Base-by-base conservation (phyloP, 228 moss, liverwort and hornwort species). In the Sphagnum fallax region DNA sequence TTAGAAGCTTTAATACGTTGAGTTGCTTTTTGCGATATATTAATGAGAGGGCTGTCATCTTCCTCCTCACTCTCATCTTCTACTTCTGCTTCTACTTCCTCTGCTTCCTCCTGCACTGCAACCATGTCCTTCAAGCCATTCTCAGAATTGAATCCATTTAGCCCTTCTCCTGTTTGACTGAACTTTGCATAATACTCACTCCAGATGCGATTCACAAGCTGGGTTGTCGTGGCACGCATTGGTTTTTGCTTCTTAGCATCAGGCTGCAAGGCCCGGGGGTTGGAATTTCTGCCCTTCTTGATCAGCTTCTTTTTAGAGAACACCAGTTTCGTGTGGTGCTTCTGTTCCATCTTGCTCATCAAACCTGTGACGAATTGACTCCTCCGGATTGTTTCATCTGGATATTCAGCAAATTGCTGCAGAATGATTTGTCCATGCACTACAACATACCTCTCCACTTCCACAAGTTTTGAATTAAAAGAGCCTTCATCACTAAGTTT, bases 221-320 rank as follows among this genome's bases (percentile, higher is more conserved):
- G 13, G n/a, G 97, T 98, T 8, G 91, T 98, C 0, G 93, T 98
- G 50, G 97, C 93, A 47, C 97, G 91, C 97, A 98, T 92, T 4
- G 97, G 93, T 75, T 93, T 98, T 48, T 75, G 88, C 74, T 89
- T 92, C 69, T 76, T 89, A 0, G 84, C 79, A 75, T 91, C 91
- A 62, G 91, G 88, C 48, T 85, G 83, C 15, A 93, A 68, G 47
- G 97, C 97, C 1, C 88, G 81, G 15, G 97, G 97, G 72, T 98
- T 98, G 0, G 93, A 84, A 78, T 98, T 98, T 61, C 87, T 83
- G 5, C 84, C 93, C 65, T 90, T 93, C 68, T 83, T 93, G 4
- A 87, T 69, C 5, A 85, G 0, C 74, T 88, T 88, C 62, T 68
- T 81, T 63, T 84, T 98, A 51, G 78, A 53, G 4, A 91, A 53